A percentile compares a stretch with the other conserved stretches of the same genome.
phyloP scores from a whole-genome alignment of 2,329 filamentous ascomycete genomes.

The Nigrograna mackinnonii region DNA sequence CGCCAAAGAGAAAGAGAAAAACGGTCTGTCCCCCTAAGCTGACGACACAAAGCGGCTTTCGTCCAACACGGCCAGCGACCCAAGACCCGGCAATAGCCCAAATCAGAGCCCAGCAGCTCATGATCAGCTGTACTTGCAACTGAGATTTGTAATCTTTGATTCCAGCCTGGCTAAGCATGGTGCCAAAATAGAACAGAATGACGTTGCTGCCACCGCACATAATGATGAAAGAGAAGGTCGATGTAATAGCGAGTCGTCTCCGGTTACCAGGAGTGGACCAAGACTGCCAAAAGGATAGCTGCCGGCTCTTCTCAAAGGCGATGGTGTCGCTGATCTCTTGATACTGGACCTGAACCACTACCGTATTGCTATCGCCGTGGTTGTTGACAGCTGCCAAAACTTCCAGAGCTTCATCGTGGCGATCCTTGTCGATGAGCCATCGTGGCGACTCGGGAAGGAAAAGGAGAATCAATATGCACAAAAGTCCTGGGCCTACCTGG shows the following conservation, averaged over 20 bases:
- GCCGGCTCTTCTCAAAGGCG: constrained; percentile 21
- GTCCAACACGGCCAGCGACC: constrained; percentile 37
- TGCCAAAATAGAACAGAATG: constrained; percentile 42
- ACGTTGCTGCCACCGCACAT: constrained; percentile 32
- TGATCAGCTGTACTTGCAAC: constrained; percentile 42
- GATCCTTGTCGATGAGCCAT: constrained; percentile 53
- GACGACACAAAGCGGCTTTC: constrained; percentile 18
- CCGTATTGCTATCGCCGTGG: constrained; percentile 53
- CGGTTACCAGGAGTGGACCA: constrained; percentile 27
- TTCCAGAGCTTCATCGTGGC: constrained; percentile 42
- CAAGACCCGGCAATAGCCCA: constrained; percentile 40
- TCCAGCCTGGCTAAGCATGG: constrained; percentile 39
- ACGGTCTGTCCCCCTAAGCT: constrained; percentile 12
- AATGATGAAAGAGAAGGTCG: constrained; percentile 18
- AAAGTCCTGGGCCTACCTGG: constrained; percentile 41
- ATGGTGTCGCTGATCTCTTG: constrained; percentile 56
- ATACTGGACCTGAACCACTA: constrained; percentile 58
- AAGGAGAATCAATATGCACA: constrained; percentile 58
- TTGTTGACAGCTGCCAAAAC: constrained; percentile 53
- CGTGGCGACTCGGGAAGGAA: constrained; percentile 45
- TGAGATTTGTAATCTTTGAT: constrained; percentile 38
- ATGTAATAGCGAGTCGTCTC: constrained; percentile 41
- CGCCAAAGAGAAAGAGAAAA: constrained; percentile 22
- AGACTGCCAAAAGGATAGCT: constrained; percentile 12
- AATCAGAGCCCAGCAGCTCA: constrained; percentile 46